phyloP scores from a whole-genome alignment of 2,329 filamentous ascomycete species.

The Xylaria sp. region DNA sequence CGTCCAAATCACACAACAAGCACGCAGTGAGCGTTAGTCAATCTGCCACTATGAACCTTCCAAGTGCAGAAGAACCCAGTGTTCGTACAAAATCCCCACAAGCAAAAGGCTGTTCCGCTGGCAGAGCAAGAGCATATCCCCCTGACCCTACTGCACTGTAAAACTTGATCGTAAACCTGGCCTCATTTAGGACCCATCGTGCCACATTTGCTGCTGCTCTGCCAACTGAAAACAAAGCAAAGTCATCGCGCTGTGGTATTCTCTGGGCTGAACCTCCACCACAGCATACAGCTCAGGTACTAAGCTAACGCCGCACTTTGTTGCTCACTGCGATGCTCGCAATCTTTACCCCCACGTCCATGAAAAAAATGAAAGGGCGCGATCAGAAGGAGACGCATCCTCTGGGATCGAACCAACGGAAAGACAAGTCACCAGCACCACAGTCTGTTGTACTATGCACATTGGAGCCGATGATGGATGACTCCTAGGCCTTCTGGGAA shows the following conservation, averaged over 20 bases:
- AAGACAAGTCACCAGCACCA: constrained; percentile 24
- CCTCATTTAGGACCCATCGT: neutral
- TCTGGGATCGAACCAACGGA: constrained; percentile 20
- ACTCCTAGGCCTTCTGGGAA: constrained; percentile 48
- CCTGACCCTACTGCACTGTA: constrained; percentile 1
- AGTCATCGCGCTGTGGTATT: neutral
- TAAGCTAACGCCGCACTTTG: constrained; percentile 17
- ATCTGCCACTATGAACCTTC: constrained; percentile 13
- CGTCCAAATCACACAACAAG: constrained; percentile 49
- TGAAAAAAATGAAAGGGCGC: constrained; percentile 16
- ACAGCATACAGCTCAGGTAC: neutral
- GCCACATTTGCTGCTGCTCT: constrained; percentile 14
- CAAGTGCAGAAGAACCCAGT: constrained; percentile 2
- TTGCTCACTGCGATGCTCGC: constrained; percentile 52
- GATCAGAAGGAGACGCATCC: constrained; percentile 14
- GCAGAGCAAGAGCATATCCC: constrained; percentile 17
- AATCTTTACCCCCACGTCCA: constrained; percentile 30
- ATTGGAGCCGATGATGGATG: constrained; percentile 30
- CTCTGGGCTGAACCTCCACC: constrained; percentile 4
- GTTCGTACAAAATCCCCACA: constrained; percentile 1
- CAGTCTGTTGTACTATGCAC: constrained; percentile 26
- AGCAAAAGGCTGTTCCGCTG: constrained; percentile 10
- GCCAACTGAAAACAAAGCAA: constrained; percentile 13
- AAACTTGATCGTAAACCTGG: constrained; percentile 3
- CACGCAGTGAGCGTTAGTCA: constrained; percentile 52